Conservation (phyloP, 768 basidiomycete species). For the Trametes gibbosa region DNA sequence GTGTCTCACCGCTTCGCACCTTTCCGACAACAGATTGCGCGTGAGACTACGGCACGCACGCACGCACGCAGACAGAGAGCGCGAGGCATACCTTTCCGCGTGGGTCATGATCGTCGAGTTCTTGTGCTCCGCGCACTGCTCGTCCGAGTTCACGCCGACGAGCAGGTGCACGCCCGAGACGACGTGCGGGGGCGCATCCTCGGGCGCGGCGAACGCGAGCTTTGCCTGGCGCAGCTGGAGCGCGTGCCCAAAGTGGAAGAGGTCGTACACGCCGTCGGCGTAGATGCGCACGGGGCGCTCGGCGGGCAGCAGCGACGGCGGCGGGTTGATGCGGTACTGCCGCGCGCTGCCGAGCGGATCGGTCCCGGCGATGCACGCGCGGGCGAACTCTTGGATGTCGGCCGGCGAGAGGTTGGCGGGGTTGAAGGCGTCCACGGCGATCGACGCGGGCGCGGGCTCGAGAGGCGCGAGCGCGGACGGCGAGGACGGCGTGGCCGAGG, state of each 20-base stretch:
- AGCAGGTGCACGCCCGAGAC: conserved; percentile 79
- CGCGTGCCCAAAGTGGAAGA: conserved; percentile 98
- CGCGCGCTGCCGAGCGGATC: conserved; percentile 36
- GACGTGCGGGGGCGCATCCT: conserved; percentile 6
- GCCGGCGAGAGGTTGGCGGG: conserved; percentile 65
- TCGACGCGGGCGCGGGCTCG: conserved; percentile 24
- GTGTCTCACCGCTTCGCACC: conserved; percentile 89
- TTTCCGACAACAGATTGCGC: conserved; percentile 26
- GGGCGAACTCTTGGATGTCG: conserved; percentile 80
- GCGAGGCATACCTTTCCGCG: conserved; percentile 62
- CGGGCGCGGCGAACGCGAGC: conserved; percentile 60
- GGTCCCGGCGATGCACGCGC: conserved; percentile 70
- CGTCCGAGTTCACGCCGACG: conserved; percentile 91
- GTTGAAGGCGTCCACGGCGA: conserved; percentile 43
- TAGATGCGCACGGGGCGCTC: conserved; percentile 86
- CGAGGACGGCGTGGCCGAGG: conserved; percentile 3
- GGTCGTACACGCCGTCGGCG: conserved; percentile 97
- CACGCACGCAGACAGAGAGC: background rate
- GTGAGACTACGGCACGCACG: background rate
- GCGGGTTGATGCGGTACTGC: conserved; percentile 81
- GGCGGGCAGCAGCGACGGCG: conserved; percentile 44
- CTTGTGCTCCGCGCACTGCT: conserved; percentile 77
- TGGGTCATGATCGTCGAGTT: conserved; percentile 85
- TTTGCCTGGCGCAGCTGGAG: conserved; percentile 97
- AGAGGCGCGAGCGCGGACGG: conserved; percentile 15